Conservation (phyloP, 352 stramenopile genomes). For the Globisporangium cylindrosporum region DNA sequence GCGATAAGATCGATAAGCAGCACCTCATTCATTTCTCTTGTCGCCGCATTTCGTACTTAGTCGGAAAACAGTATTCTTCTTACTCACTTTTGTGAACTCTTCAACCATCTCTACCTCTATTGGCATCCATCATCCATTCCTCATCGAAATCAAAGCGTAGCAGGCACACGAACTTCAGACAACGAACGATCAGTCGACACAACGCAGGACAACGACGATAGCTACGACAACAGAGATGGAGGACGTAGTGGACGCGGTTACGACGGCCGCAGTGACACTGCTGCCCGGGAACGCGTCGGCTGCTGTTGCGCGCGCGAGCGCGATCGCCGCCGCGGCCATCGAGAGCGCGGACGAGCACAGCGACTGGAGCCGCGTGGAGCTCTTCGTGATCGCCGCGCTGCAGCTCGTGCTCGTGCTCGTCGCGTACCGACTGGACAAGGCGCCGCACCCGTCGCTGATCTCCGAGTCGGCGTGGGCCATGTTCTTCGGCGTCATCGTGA, state of each 20-base stretch:
- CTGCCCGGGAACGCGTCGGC: constrained; percentile 18
- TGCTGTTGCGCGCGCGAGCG: constrained; percentile 14
- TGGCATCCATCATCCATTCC: not conserved
- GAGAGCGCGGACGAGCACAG: constrained; percentile 22
- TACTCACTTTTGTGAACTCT: not conserved
- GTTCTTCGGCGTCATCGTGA: constrained; percentile 80
- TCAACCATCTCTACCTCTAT: not conserved
- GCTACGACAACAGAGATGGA: not conserved
- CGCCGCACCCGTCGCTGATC: constrained; percentile 61
- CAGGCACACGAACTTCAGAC: not conserved
- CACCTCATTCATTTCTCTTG: not conserved
- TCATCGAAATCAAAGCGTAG: not conserved
- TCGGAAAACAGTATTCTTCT: not conserved
- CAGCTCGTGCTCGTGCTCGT: constrained; percentile 82
- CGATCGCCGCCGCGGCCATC: constrained; percentile 17
- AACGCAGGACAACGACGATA: not conserved
- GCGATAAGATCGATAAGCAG: not conserved
- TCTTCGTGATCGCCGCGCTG: constrained; percentile 78
- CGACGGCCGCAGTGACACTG: constrained; percentile 19
- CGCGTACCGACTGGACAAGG: constrained; percentile 73
- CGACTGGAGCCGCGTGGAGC: constrained; percentile 72
- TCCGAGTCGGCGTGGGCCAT: constrained; percentile 83
- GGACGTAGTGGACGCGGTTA: constrained; percentile 6
- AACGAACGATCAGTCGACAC: not conserved
- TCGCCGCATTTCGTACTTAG: not conserved